phyloP scores from a whole-genome alignment of 192 early-diverging fungal species.

The Chytriomyces hyalinus region DNA sequence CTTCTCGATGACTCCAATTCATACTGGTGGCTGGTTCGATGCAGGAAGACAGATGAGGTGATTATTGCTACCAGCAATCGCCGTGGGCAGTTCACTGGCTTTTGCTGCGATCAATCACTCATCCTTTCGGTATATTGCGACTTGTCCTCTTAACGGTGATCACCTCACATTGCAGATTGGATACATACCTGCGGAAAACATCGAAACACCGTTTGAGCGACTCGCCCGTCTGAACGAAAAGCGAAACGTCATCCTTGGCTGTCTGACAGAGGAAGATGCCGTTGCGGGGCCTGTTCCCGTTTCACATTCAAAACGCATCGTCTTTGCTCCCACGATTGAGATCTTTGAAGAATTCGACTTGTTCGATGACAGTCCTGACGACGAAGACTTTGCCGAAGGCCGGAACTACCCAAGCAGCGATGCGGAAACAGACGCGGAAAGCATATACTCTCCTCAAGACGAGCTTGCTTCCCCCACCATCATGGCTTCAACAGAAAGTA shows the following conservation, averaged over 20 bases:
- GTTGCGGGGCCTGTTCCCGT: not conserved
- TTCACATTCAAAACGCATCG: not conserved
- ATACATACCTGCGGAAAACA: slow-evolving; percentile 89
- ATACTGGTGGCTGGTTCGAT: slow-evolving; percentile 75
- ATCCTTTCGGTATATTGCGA: not conserved
- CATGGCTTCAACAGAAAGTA: no score
- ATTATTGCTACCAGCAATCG: not conserved
- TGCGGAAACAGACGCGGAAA: no score
- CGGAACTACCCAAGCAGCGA: no score
- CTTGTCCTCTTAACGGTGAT: not conserved
- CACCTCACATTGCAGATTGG: slow-evolving; percentile 61
- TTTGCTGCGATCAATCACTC: not conserved
- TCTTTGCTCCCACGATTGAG: not conserved
- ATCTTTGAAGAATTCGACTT: not conserved
- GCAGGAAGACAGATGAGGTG: slow-evolving; percentile 68
- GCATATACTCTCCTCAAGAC: no score
- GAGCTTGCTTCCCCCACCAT: no score
- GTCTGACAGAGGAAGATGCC: not conserved
- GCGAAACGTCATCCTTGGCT: slow-evolving; percentile 61
- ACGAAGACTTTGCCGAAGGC: not conserved
- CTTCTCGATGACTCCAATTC: slow-evolving; percentile 83
- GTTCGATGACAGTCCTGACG: not conserved
- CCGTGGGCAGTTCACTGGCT: not conserved
- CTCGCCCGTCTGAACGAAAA: slow-evolving; percentile 77
- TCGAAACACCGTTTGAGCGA: slow-evolving; percentile 83